Percentiles rank a stretch among this genome's conserved stretches.
Evolutionary conservation across 148 eudicot genomes (phyloP).

Genomic region (Nyssa sinensis): DNA sequence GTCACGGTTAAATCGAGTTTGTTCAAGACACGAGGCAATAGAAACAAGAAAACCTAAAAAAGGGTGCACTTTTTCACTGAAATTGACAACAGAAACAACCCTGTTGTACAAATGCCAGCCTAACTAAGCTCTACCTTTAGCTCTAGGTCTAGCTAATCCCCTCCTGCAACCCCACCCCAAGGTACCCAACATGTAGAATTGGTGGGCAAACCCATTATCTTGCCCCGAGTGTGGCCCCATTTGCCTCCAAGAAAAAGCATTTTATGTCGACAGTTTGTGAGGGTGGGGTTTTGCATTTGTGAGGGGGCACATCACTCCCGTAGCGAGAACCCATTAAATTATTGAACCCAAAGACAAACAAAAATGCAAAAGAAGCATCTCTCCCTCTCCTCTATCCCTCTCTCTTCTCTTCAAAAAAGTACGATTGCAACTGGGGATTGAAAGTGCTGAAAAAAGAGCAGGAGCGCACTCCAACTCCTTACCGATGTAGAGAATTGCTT

Average conservation of each 20-base stretch:
- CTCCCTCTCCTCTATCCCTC: conserved; percentile 10
- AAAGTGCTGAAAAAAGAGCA: conserved; percentile 20
- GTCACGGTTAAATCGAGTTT: too few species aligned
- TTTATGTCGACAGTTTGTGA: background rate
- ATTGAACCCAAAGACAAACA: background rate
- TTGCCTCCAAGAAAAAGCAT: background rate
- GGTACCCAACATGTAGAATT: too few species aligned
- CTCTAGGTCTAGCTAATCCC: too few species aligned
- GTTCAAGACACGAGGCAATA: too few species aligned
- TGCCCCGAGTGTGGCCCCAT: background rate
- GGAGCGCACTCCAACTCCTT: conserved; percentile 16
- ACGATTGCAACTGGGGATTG: conserved; percentile 30
- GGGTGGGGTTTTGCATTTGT: background rate
- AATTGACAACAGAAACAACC: too few species aligned
- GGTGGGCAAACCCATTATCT: background rate
- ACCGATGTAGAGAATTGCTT: conserved; percentile 20
- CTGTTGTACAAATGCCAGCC: too few species aligned
- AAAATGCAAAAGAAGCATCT: background rate
- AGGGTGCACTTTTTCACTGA: too few species aligned
- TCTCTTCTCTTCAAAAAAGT: conserved; percentile 24
- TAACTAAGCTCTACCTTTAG: too few species aligned
- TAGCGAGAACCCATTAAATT: background rate
- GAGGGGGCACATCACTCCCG: background rate
- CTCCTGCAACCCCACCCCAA: background rate
- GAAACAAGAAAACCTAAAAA: too few species aligned